Percentiles rank a stretch among this genome's conserved stretches.
Conservation (phyloP, 768 basidiomycete species). For the Megacollybia marginata region DNA sequence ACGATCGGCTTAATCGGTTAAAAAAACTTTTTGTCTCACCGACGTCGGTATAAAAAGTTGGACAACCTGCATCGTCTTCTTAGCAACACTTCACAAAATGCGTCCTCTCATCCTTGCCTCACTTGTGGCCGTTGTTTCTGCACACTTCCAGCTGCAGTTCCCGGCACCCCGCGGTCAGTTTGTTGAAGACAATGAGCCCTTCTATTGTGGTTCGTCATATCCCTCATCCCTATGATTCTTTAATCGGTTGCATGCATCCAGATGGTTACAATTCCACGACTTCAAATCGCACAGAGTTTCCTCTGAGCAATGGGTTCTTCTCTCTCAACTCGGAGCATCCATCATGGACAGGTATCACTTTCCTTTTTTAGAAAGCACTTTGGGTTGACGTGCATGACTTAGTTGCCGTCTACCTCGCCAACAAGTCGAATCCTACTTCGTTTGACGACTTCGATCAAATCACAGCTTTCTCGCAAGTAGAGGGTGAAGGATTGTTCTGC, state of each 20-base stretch:
- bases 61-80: neutral
- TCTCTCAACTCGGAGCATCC: conserved; percentile 61
- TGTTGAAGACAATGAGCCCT: conserved; percentile 45
- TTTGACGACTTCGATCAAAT: conserved; percentile 56
- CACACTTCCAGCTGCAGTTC: conserved; percentile 79
- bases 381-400: conserved; percentile 2
- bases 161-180: conserved; percentile 70
- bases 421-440: conserved; percentile 47
- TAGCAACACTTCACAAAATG: conserved; percentile 3
- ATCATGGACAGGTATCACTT: conserved; percentile 41
- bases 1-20: too few relatives aligned
- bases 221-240: neutral
- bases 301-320: conserved; percentile 55
- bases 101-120: conserved; percentile 25
- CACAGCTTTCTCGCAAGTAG: conserved; percentile 40
- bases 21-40: conserved; percentile 2
- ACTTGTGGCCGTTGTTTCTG: conserved; percentile 36
- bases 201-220: conserved; percentile 55
- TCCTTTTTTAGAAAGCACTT: too few relatives aligned
- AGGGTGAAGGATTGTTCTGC: conserved; percentile 59
- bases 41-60: neutral
- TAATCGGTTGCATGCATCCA: conserved; percentile 16
- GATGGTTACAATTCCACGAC: conserved; percentile 55
- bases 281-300: conserved; percentile 61
- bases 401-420: conserved; percentile 53